Base-by-base conservation (phyloP, 441 rosid genomes). In the Pelargonium australe region DNA sequence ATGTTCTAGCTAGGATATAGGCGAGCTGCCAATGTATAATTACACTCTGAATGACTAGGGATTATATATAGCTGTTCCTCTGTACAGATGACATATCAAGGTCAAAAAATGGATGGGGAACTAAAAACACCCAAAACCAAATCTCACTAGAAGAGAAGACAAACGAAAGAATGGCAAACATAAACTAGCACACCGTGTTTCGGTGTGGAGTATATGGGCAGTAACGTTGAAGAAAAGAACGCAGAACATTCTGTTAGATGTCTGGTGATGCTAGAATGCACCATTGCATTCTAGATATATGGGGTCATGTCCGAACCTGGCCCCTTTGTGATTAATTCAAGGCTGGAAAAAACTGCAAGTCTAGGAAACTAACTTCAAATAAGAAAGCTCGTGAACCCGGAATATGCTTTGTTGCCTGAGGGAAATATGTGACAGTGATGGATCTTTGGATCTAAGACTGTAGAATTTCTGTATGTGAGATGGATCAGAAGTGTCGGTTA, bases 311-410 rank as follows among this genome's bases (percentile, higher is more conserved):
- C 84, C 76, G 78, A 76, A 71, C 74, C 85, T 74, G 89, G 9
- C 93, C 95, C 80, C 82, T 75, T 79, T 73, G 79, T 80, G 85
- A 91, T 88, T 84, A 16, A 10, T 55, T 78, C 76, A 75, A 79
- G 95, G 95, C 90, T 77, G 76, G 76, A 16, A 84, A 77, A 81
- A 84, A 87, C 92, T 85, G 97, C 95, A 85, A 82, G 73, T 82
- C 85, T 75, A 70, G 66, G 75, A 78, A 77, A 75, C 76, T 76
- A 63, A 64, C 4, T 51, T 73, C 65, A 69, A 64, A 55, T 66
- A 62, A 63, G 63, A 74, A 75, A 75, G 75, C 72, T 69, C 68
- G 75, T 73, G n/a, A 75, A 67, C 77, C 76, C 68, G 49, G 67
- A 8, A 69, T 72, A 68, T 66, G 78, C 66, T 53, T 68, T 71